Percentiles rank a stretch among this genome's conserved stretches.
These are phyloP conservation scores for Globisporangium yorkense DNA, from an alignment of 352 stramenopile genomes.

Conservation along the genomic window DNA sequence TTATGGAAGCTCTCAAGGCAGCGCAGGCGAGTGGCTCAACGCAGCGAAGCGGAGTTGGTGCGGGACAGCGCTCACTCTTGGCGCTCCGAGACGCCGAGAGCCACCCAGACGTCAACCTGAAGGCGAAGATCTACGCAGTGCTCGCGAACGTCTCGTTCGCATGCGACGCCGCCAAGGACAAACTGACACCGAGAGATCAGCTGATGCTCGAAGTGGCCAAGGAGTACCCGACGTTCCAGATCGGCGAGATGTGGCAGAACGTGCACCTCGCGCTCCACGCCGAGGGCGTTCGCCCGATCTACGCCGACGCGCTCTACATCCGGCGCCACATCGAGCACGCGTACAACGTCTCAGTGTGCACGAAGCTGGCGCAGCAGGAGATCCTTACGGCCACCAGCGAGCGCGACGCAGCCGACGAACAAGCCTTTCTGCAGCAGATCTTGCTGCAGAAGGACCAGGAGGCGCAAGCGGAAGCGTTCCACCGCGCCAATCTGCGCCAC, in stretches of 20 bases:
- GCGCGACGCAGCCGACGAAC: conserved; percentile 19
- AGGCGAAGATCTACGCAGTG: conserved; percentile 65
- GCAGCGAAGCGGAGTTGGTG: background rate
- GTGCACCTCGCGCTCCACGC: conserved; percentile 55
- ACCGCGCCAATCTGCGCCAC: conserved; percentile 41
- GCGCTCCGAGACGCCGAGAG: conserved; percentile 25
- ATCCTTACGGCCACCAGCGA: conserved; percentile 25
- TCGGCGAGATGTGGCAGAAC: conserved; percentile 74
- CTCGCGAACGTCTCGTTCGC: conserved; percentile 58
- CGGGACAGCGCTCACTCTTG: conserved; percentile 18
- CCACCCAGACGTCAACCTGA: conserved; percentile 53
- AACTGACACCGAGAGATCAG: conserved; percentile 37
- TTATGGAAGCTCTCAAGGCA: conserved; percentile 64
- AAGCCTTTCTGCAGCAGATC: conserved; percentile 45
- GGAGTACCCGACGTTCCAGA: conserved; percentile 59
- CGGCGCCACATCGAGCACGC: conserved; percentile 63
- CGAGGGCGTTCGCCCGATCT: conserved; percentile 60
- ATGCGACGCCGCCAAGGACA: conserved; percentile 15
- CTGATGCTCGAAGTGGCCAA: conserved; percentile 71
- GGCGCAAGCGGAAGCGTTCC: conserved; percentile 49
- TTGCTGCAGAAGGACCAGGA: conserved; percentile 65
- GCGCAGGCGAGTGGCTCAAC: conserved; percentile 17
- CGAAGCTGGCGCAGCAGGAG: conserved; percentile 53
- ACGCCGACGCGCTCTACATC: conserved; percentile 72
- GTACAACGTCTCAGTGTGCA: conserved; percentile 62